Evolutionary conservation across 2,329 filamentous ascomycete genomes (phyloP), one percentile per base, ranked within the genome.

Genomic region (Sarocladiaceae sp.): DNA sequence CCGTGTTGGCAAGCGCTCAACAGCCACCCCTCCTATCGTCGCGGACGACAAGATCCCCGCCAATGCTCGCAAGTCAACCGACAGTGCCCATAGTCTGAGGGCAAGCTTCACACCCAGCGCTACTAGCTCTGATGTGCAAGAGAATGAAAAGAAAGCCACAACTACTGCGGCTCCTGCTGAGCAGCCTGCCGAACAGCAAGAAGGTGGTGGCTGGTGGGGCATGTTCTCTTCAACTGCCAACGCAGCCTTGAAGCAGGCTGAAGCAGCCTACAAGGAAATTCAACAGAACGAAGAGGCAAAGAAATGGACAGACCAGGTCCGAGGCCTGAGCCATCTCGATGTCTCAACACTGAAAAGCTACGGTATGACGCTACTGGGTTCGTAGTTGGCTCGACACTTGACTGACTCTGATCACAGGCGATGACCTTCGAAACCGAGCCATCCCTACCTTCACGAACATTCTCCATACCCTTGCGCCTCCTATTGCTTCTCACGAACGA

Each of bases 221-320:
- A 87, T 90, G 20, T 72, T 97, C 50, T 80, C 94, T 62, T 89
- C 88, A 37, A 92, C 90, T 0, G 91, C 91, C 31, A 83, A 86
- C 3, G 86, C 88, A n/a, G 89, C 87, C 23, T 84, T 95, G 71
- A 96, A 95, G 75, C 90, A 93, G 68, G 93, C 94, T 44, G 92
- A 97, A 71, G 90, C 87, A 7, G 87, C 92, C 1, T 92, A 96
- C 58, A 96, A 93, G 67, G 90, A 97, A 69, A 92, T 99, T 46
- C 90, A 96, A 67, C 87, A 94, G 66, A 97, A 96, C 62, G 91
- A 97, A 65, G 94, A 99, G 68, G 94, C 93, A 50, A 92, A 93
- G 74, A 88, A 90, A 67, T 99, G 93, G 91, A 90, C 92, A 1
- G 89, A 96, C 51, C 93, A 97, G 67, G 88, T 97, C 52, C 86